phyloP scores from a whole-genome alignment of 345 rosid species.

The Arabis hirsuta region DNA sequence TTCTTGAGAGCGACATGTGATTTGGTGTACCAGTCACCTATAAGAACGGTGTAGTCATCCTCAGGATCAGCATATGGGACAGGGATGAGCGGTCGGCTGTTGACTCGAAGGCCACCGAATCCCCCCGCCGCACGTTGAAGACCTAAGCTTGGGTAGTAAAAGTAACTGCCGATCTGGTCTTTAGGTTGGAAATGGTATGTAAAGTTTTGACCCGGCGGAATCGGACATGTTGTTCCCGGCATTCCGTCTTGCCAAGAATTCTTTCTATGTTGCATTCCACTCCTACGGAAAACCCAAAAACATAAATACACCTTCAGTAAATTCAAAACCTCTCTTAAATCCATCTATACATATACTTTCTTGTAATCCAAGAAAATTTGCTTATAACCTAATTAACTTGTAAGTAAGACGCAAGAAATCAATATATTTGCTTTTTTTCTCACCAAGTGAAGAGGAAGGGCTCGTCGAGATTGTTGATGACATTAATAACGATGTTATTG shows the following conservation, averaged over 20 bases:
- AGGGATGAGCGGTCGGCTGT: slow-evolving; percentile 76
- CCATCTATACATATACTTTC: background rate
- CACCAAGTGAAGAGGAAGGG: slow-evolving; percentile 68
- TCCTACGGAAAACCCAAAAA: slow-evolving; percentile 47
- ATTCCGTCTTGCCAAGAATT: slow-evolving; percentile 89
- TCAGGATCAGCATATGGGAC: slow-evolving; percentile 78
- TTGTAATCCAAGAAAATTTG: background rate
- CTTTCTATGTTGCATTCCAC: slow-evolving; percentile 82
- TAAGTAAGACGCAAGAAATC: background rate
- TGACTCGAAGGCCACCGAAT: slow-evolving; percentile 67
- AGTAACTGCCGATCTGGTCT: slow-evolving; percentile 87
- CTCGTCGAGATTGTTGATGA: slow-evolving; percentile 67
- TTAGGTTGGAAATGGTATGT: slow-evolving; percentile 76
- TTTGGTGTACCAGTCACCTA: slow-evolving; percentile 79
- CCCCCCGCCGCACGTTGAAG: slow-evolving; percentile 91
- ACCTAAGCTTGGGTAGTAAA: slow-evolving; percentile 81
- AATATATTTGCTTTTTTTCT: background rate
- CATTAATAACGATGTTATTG: slow-evolving; percentile 64
- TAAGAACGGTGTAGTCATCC: slow-evolving; percentile 67
- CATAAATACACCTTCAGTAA: background rate
- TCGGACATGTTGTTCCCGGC: slow-evolving; percentile 80
- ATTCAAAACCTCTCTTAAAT: background rate
- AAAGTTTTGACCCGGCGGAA: slow-evolving; percentile 79
- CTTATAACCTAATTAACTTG: slow-evolving; percentile 12
- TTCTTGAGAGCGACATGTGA: slow-evolving; percentile 48